Evolutionary conservation across 495 filamentous ascomycete genomes (phyloP).

Genomic region (Rhizodiscina lignyota): DNA sequence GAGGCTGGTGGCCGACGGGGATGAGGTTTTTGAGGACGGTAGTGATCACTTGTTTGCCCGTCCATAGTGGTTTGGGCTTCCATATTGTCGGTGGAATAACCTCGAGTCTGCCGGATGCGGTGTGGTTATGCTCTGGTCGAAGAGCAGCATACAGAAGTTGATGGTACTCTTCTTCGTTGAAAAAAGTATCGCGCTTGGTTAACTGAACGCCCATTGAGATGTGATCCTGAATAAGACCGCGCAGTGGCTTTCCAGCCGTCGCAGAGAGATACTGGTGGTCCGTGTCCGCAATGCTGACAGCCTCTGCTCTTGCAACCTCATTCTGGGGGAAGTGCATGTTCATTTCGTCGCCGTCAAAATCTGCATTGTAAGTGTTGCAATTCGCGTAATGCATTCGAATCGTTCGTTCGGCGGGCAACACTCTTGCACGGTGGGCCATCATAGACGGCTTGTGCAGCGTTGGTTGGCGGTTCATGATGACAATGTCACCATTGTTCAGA

Average conservation of each 20-base stretch:
- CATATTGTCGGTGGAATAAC: constrained; percentile 64
- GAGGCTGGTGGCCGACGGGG: constrained; percentile 53
- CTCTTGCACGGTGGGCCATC: constrained; percentile 90
- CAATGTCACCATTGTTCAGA: constrained; percentile 88
- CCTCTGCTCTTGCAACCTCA: constrained; percentile 83
- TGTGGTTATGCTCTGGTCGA: constrained; percentile 76
- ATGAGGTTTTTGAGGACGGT: constrained; percentile 86
- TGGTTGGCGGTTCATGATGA: constrained; percentile 99
- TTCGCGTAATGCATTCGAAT: constrained; percentile 99
- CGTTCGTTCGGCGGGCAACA: constrained; percentile 85
- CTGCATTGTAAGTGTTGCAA: constrained; percentile 99
- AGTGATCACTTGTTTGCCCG: constrained; percentile 93
- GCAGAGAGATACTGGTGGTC: constrained; percentile 93
- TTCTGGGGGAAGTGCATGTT: constrained; percentile 99
- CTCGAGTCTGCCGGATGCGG: constrained; percentile 50
- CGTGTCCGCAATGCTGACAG: constrained; percentile 80
- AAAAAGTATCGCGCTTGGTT: constrained; percentile 85
- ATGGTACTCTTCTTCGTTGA: constrained; percentile 75
- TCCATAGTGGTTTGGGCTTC: constrained; percentile 75
- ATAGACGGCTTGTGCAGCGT: constrained; percentile 99
- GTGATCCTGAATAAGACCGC: constrained; percentile 98
- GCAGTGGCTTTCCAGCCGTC: constrained; percentile 82
- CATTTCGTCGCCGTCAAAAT: constrained; percentile 99
- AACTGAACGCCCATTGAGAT: constrained; percentile 86
- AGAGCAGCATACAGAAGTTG: constrained; percentile 81